Evolutionary conservation across 2,329 filamentous ascomycete species (phyloP), one percentile per base, ranked within the genome.

Genomic region (Clonostachys rhizophaga): DNA sequence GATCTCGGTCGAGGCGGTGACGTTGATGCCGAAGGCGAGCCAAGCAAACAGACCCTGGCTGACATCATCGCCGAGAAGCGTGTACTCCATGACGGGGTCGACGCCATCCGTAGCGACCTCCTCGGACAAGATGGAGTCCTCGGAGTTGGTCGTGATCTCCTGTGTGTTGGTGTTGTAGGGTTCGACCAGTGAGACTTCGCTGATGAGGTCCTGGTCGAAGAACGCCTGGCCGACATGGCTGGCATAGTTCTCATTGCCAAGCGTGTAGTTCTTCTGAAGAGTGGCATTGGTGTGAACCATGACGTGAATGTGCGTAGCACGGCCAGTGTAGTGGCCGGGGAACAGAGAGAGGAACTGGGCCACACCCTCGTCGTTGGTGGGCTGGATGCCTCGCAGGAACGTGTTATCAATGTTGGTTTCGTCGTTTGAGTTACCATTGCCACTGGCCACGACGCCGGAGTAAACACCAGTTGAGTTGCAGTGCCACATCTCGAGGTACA

Each of bases 191-290:
- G 81, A 76, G 42, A 84, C 78, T 20, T 67, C 57, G 5, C 61
- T 51, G 50, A 81, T 72, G 34, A 86, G 72, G 46, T 71, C 68
- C 56, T 84, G 76, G 60, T 84, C 79, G 57, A 83, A 80, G 67
- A 82, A 86, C 47, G 82, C 62, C 60, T 86, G 81, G n/a, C 82
- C 81, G 33, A 85, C 73, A 60, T 85, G 79, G 9, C 78, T 75
- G 47, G 79, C 71, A 34, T 63, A 63, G 42, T 59, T 60, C 1
- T 63, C 57, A 34, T 58, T 60, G 18, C 61, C 59, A 4, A 69
- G 58, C 1, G 66, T 68, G 34, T 59, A 51, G 53, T 69, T 69
- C 34, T 53, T 42, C 14, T 58, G 52, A 5, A 61, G 49, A 10
- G 62, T 63, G 5, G 63, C 62, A 44, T 66, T 66, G 44, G 61